Base-by-base conservation (phyloP, 2,329 filamentous ascomycete species). In the Cordyceps fumosorosea region DNA sequence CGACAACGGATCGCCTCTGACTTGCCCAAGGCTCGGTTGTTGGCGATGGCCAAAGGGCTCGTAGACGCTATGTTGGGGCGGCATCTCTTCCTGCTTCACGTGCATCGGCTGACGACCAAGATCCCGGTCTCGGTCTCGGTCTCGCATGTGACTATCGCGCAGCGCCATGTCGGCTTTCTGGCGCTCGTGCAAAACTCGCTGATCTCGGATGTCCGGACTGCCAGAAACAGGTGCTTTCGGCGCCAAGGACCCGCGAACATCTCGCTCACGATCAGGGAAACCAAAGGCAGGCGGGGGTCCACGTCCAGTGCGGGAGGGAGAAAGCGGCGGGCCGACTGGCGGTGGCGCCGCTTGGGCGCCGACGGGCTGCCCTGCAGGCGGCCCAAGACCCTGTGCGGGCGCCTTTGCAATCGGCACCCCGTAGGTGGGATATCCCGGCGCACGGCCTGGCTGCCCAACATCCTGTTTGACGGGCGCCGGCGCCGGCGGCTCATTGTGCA, bases 31-130 rank as follows among this genome's bases (percentile, higher is more conserved):
- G 29, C 78, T 77, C 47, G 73, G 69, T 54, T 75, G 72, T 47
- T 74, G 75, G 20, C 74, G 75, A 58, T 77, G 73, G 20, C 73
- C 70, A 60, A 77, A 82, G 0, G 74, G 71, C 45, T 84, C 81
- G 63, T 78, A 80, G 44, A 76, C 79, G 5, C 51, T 51, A 62
- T 75, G 75, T 42, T 73, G 74, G 14, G 69, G 66, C n/a, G 70
- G 69, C 51, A 76, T 66, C 53, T 83, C 81, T 65, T 84, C 82
- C 65, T 82, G 80, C 69, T 84, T 83, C 54, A 83, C 68, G 16
- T 71, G 69, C 62, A 74, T 62, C n/a, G 72, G 64, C 52, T 40
- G 60, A 8, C 55, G 60, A 14, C 20, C 45, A 16, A 62, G 54
- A 47, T 73, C 70, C 12, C 64, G 45, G 37, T 69, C 69, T 10